phyloP scores from a whole-genome alignment of 2,329 filamentous ascomycete genomes.

The Hypocrella siamensis region DNA sequence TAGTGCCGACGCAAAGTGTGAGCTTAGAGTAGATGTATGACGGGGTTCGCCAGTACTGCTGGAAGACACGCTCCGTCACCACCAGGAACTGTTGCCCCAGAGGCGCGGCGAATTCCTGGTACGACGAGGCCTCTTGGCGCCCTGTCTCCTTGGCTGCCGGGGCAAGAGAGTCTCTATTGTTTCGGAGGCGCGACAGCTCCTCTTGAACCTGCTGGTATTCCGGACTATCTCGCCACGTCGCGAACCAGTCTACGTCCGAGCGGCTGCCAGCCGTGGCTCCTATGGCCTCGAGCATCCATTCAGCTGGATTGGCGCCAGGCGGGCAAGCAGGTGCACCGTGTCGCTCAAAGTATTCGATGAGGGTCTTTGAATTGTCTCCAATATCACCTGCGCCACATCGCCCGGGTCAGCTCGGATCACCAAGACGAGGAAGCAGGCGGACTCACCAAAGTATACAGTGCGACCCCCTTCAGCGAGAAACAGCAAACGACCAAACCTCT shows the following conservation, averaged over 20 bases:
- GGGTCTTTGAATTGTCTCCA: conserved; percentile 49
- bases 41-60: conserved; percentile 85
- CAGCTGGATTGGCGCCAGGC: conserved; percentile 58
- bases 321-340: conserved; percentile 53
- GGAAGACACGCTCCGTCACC: conserved; percentile 61
- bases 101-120: conserved; percentile 67
- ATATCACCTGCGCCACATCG: no score
- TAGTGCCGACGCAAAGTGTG: conserved; percentile 45
- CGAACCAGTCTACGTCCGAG: conserved; percentile 49
- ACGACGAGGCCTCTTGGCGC: no score
- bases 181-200: no score
- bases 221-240: conserved; percentile 41
- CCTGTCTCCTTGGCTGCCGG: no score
- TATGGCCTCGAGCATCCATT: conserved; percentile 58
- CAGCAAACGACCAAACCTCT: conserved; percentile 71
- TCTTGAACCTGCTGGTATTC: conserved; percentile 39
- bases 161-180: no score
- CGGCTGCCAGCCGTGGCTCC: conserved; percentile 48
- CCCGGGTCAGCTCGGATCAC: no score
- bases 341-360: conserved; percentile 63
- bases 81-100: conserved; percentile 51
- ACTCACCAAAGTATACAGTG: conserved; percentile 73
- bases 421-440: no score
- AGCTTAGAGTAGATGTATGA: conserved; percentile 79
- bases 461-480: conserved; percentile 62